Conservation (phyloP, 202 grass and related monocot species). For the Panicum hallii region DNA sequence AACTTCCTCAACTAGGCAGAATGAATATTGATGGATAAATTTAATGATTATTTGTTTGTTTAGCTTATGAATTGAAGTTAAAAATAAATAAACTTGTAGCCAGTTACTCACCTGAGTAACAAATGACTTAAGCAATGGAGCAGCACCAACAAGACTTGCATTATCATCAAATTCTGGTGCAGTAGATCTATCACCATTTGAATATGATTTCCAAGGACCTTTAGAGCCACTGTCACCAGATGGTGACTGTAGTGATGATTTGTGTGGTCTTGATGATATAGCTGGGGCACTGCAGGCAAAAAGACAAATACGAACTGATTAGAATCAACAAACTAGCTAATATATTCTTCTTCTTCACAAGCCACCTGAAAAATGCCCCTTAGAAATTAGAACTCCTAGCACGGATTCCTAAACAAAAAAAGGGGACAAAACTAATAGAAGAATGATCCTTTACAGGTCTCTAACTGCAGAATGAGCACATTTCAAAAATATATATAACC, state of each 20-base stretch:
- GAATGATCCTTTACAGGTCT: neutral
- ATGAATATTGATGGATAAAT: conserved; percentile 29
- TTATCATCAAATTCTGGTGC: conserved; percentile 66
- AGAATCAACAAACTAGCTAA: conserved; percentile 14
- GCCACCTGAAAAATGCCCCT: neutral
- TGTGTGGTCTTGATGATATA: conserved; percentile 81
- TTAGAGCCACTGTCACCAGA: conserved; percentile 63
- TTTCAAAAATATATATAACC: neutral
- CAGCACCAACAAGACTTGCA: conserved; percentile 75
- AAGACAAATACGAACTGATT: conserved; percentile 22
- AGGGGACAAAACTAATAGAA: neutral
- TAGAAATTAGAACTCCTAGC: neutral
- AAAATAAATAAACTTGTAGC: conserved; percentile 28
- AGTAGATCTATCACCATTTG: conserved; percentile 68
- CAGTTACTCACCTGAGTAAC: conserved; percentile 75
- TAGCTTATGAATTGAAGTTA: conserved; percentile 14
- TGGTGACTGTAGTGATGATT: conserved; percentile 63
- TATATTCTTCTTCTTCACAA: conserved; percentile 18
- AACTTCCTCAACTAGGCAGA: conserved; percentile 3
- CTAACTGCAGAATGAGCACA: neutral
- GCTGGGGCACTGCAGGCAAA: conserved; percentile 78
- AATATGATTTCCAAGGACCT: conserved; percentile 86
- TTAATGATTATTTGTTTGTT: neutral
- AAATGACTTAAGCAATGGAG: conserved; percentile 86
- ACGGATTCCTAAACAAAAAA: neutral